Evolutionary conservation across 805 yeast species (phyloP).

Genomic region (Zygosaccharomyces gambellarensis): DNA sequence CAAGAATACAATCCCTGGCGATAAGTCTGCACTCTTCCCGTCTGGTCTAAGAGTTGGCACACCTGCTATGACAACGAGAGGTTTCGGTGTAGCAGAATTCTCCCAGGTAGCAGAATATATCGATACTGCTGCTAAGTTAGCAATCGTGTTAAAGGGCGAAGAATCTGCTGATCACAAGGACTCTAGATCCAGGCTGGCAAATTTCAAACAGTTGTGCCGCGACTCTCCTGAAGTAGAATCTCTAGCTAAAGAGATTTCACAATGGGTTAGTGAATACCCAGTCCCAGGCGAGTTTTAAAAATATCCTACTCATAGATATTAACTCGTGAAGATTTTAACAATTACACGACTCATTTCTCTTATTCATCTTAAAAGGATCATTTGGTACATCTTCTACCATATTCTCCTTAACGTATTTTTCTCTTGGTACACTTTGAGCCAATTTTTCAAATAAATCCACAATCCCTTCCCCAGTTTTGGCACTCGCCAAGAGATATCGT

Average conservation of each 20-base stretch:
- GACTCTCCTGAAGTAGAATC: slow-evolving; percentile 56
- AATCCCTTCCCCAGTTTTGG: slow-evolving; percentile 50
- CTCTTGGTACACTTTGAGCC: slow-evolving; percentile 39
- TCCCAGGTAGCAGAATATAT: slow-evolving; percentile 74
- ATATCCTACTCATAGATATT: not conserved
- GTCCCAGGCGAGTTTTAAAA: slow-evolving; percentile 72
- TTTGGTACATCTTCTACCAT: slow-evolving; percentile 8
- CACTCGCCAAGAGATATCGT: slow-evolving; percentile 41
- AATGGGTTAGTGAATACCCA: slow-evolving; percentile 72
- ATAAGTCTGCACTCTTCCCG: slow-evolving; percentile 91
- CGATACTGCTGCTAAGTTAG: slow-evolving; percentile 68
- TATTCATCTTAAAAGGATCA: not conserved
- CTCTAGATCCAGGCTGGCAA: slow-evolving; percentile 55
- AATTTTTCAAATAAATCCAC: slow-evolving; percentile 42
- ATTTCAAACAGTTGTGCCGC: slow-evolving; percentile 67
- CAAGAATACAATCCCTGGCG: slow-evolving; percentile 96
- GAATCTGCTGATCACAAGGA: slow-evolving; percentile 45
- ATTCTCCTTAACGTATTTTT: slow-evolving; percentile 15
- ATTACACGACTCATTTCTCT: slow-evolving; percentile 7
- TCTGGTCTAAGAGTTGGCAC: slow-evolving; percentile 96
- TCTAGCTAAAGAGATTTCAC: slow-evolving; percentile 60
- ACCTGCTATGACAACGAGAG: slow-evolving; percentile 98
- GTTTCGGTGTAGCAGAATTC: slow-evolving; percentile 75
- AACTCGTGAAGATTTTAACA: slow-evolving; percentile 7
- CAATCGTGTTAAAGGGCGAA: slow-evolving; percentile 54